phyloP scores from a whole-genome alignment of 352 stramenopile species.

The Plasmopara viticola region DNA sequence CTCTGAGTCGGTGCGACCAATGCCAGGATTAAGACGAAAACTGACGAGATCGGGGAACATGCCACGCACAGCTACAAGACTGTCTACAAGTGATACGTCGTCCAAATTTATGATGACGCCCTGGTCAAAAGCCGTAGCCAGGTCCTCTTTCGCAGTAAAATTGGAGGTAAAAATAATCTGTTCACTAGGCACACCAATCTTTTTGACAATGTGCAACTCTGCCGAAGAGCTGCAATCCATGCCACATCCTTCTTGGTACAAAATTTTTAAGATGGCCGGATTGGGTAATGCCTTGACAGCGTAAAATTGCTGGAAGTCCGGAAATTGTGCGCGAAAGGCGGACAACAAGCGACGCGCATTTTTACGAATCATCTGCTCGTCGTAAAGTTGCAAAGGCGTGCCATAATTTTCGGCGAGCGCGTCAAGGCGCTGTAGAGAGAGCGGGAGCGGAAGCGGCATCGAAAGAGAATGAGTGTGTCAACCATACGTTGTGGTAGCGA shows the following conservation, averaged over 20 bases:
- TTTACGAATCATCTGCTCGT: slow-evolving; percentile 76
- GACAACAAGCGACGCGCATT: slow-evolving; percentile 65
- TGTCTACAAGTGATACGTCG: slow-evolving; percentile 79
- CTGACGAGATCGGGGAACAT: slow-evolving; percentile 81
- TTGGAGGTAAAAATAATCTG: slow-evolving; percentile 88
- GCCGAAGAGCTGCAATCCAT: slow-evolving; percentile 87
- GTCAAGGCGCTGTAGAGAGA: slow-evolving; percentile 48
- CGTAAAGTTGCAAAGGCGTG: slow-evolving; percentile 86
- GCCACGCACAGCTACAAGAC: slow-evolving; percentile 52
- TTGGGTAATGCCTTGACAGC: slow-evolving; percentile 88
- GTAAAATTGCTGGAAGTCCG: slow-evolving; percentile 84
- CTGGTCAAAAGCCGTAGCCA: slow-evolving; percentile 67
- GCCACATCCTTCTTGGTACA: slow-evolving; percentile 77
- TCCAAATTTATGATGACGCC: slow-evolving; percentile 87
- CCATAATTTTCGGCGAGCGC: slow-evolving; percentile 64
- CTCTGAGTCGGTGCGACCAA: slow-evolving; percentile 84
- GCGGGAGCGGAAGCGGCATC: slow-evolving; percentile 54
- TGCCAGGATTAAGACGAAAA: slow-evolving; percentile 83
- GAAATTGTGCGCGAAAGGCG: slow-evolving; percentile 72
- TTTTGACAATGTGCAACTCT: slow-evolving; percentile 71
- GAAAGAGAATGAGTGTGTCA: slow-evolving; percentile 14
- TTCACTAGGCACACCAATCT: slow-evolving; percentile 68
- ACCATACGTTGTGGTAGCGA: slow-evolving; percentile 11
- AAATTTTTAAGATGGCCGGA: slow-evolving; percentile 79
- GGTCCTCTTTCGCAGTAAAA: slow-evolving; percentile 76